Percentiles rank a stretch among this genome's conserved stretches.
phyloP scores from a whole-genome alignment of 2,329 filamentous ascomycete genomes.

The Claviceps purpurea region DNA sequence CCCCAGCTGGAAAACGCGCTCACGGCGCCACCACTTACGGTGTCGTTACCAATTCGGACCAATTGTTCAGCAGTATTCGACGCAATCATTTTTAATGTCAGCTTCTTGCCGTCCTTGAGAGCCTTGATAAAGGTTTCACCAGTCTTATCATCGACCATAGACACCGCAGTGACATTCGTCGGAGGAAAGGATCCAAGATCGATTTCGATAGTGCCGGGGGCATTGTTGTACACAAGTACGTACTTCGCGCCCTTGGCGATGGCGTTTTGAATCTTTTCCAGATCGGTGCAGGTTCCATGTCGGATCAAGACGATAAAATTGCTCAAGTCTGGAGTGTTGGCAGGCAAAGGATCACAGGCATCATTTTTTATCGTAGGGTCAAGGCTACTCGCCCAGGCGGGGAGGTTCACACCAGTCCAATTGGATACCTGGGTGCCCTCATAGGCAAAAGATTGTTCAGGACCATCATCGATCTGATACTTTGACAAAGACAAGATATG shows the following conservation, averaged over 20 bases:
- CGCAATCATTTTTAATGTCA: conserved; percentile 29
- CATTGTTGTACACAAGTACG: conserved; percentile 48
- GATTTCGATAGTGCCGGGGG: conserved; percentile 20
- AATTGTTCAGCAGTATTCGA: conserved; percentile 11
- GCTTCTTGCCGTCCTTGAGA: conserved; percentile 28
- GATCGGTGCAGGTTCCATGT: conserved; percentile 42
- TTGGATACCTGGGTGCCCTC: conserved; percentile 24
- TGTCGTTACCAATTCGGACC: conserved; percentile 17
- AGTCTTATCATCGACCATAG: conserved; percentile 26
- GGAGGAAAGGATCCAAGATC: conserved; percentile 5
- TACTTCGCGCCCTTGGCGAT: conserved; percentile 43
- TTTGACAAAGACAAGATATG: conserved; percentile 27
- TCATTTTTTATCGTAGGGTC: conserved; percentile 34
- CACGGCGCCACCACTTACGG: conserved; percentile 33
- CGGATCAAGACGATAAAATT: conserved; percentile 45
- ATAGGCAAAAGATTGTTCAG: conserved; percentile 27
- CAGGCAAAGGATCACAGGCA: conserved; percentile 38
- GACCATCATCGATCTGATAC: conserved; percentile 25
- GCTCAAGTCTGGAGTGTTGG: conserved; percentile 41
- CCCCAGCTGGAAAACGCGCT: conserved; percentile 46
- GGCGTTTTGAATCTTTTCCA: conserved; percentile 38
- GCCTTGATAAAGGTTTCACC: conserved; percentile 31
- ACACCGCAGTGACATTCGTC: conserved; percentile 19
- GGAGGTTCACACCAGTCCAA: conserved; percentile 33
- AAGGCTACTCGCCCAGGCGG: conserved; percentile 35